These are phyloP conservation scores for Blastomyces silverae DNA, from an alignment of 2,329 filamentous ascomycete genomes.

Conservation along the genomic window DNA sequence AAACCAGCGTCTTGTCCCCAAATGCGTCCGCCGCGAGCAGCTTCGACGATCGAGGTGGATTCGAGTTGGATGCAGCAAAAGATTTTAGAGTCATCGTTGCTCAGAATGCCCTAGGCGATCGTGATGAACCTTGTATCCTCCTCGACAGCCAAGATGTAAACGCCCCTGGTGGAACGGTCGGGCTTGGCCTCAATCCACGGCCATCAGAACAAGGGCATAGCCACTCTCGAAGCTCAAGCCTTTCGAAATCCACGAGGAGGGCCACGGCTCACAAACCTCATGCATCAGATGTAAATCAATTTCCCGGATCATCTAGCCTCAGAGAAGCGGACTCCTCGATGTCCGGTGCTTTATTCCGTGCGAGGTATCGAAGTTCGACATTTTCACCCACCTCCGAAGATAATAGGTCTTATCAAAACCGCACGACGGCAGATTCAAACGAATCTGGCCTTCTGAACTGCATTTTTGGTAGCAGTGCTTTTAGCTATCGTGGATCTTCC, in stretches of 20 bases:
- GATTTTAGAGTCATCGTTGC: slow-evolving; percentile 44
- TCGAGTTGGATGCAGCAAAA: slow-evolving; percentile 41
- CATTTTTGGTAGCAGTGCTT: slow-evolving; percentile 54
- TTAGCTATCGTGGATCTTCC: slow-evolving; percentile 53
- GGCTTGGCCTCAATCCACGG: slow-evolving; percentile 34
- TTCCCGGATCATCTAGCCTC: slow-evolving; percentile 14
- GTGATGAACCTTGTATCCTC: slow-evolving; percentile 42
- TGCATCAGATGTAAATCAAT: slow-evolving; percentile 30
- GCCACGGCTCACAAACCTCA: slow-evolving; percentile 29
- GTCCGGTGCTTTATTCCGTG: slow-evolving; percentile 38
- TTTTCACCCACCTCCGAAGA: slow-evolving; percentile 33
- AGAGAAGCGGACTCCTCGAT: slow-evolving; percentile 30
- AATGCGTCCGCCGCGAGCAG: slow-evolving; percentile 39
- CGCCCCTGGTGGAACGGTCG: slow-evolving; percentile 27
- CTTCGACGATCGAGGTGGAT: slow-evolving; percentile 44
- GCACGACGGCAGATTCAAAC: slow-evolving; percentile 42
- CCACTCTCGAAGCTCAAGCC: slow-evolving; percentile 37
- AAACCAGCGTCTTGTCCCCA: slow-evolving; percentile 40
- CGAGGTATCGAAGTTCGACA: slow-evolving; percentile 43
- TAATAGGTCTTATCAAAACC: slow-evolving; percentile 34
- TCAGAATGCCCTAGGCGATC: slow-evolving; percentile 44
- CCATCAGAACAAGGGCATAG: slow-evolving; percentile 27
- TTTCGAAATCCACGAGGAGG: slow-evolving; percentile 33
- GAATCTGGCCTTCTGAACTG: slow-evolving; percentile 51
- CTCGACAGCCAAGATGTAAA: slow-evolving; percentile 38